Percentiles rank a stretch among this genome's conserved stretches.
phyloP scores from a whole-genome alignment of 2,329 filamentous ascomycete species.

The Aspergillus sp. region DNA sequence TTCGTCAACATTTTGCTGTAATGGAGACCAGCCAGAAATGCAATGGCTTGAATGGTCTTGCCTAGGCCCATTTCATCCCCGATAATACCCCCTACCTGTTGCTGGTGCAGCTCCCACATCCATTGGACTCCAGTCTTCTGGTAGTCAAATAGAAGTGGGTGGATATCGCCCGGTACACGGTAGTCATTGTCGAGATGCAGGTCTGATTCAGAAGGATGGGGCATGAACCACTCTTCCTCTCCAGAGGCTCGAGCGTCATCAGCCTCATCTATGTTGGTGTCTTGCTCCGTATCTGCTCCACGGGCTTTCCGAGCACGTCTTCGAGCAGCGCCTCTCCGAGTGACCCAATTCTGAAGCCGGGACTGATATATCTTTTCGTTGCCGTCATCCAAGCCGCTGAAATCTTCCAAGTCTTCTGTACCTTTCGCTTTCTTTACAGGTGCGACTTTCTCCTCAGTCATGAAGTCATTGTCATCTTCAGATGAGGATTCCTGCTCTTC shows the following conservation, averaged over 20 bases:
- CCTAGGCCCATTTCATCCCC: conserved; percentile 99
- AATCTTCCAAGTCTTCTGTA: conserved; percentile 51
- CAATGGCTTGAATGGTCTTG: conserved; percentile 81
- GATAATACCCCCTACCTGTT: conserved; percentile 88
- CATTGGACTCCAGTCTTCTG: conserved; percentile 97
- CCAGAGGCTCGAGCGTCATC: background rate
- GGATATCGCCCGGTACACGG: conserved; percentile 86
- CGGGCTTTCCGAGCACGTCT: conserved; percentile 38
- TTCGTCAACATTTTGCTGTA: conserved; percentile 83
- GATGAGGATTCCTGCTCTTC: conserved; percentile 28
- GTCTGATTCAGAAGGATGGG: conserved; percentile 80
- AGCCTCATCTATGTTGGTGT: conserved; percentile 40
- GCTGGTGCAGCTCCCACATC: conserved; percentile 87
- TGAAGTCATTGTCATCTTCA: conserved; percentile 38
- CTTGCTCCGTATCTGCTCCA: conserved; percentile 37
- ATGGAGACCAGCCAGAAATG: conserved; percentile 86
- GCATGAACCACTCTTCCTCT: conserved; percentile 72
- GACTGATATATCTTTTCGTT: conserved; percentile 77
- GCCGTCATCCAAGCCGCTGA: conserved; percentile 78
- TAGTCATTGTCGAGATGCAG: conserved; percentile 72
- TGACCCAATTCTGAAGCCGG: conserved; percentile 74
- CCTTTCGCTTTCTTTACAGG: conserved; percentile 28
- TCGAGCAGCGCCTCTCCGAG: conserved; percentile 61
- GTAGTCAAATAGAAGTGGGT: conserved; percentile 89
- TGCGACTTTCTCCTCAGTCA: conserved; percentile 28